Evolutionary conservation across 768 basidiomycete genomes (phyloP).

Genomic region (Daedaleopsis nitida): DNA sequence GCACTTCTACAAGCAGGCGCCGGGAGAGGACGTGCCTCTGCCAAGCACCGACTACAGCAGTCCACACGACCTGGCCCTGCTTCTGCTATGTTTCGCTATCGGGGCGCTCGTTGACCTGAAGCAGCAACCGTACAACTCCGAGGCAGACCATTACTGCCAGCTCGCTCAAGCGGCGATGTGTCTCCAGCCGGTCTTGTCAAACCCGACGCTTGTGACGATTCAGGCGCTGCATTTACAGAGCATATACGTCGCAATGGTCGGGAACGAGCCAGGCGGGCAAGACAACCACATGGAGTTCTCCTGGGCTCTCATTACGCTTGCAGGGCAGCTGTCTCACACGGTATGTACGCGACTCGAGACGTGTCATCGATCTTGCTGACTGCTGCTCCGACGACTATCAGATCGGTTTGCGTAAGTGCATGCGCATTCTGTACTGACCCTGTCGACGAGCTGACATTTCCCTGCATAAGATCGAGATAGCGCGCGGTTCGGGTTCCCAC

Average conservation of each 20-base stretch:
- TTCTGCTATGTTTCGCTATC: slow-evolving; percentile 34
- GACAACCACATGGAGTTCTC: slow-evolving; percentile 55
- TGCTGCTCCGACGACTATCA: slow-evolving; percentile 13
- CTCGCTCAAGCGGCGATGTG: slow-evolving; percentile 65
- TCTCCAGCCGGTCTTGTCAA: slow-evolving; percentile 69
- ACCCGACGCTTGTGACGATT: slow-evolving; percentile 69
- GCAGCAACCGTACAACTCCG: slow-evolving; percentile 34
- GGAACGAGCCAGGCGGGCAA: slow-evolving; percentile 52
- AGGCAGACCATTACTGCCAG: slow-evolving; percentile 63
- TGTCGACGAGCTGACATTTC: neutral
- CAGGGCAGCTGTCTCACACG: slow-evolving; percentile 60
- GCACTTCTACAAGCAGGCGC: slow-evolving; percentile 49
- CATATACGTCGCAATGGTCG: slow-evolving; percentile 71
- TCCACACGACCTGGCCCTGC: slow-evolving; percentile 35
- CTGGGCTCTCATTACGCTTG: slow-evolving; percentile 49
- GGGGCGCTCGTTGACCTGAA: slow-evolving; percentile 33
- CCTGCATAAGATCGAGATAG: slow-evolving; percentile 65
- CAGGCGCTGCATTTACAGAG: slow-evolving; percentile 70
- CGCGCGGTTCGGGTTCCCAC: slow-evolving; percentile 60
- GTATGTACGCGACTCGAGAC: slow-evolving; percentile 38
- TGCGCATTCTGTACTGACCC: neutral
- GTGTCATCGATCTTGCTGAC: slow-evolving; percentile 20
- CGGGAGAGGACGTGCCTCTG: slow-evolving; percentile 24
- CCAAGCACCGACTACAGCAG: slow-evolving; percentile 38
- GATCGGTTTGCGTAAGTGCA: slow-evolving; percentile 46